phyloP scores from a whole-genome alignment of 2,329 filamentous ascomycete genomes.

The Incumbomyces delicatus region DNA sequence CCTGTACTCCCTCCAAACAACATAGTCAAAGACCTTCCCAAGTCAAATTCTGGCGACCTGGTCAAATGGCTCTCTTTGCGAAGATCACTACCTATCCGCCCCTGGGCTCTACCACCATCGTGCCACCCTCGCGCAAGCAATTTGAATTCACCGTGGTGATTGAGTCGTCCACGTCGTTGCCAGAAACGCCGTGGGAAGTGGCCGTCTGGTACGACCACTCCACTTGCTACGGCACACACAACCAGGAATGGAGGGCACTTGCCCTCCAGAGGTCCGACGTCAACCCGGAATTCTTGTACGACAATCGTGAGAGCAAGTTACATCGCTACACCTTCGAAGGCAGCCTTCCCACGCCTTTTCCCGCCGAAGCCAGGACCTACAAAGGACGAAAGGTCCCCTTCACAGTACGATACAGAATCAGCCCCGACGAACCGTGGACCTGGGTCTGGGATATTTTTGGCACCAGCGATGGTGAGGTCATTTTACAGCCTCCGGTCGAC shows the following conservation, averaged over 20 bases:
- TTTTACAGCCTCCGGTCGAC: slow-evolving; percentile 25
- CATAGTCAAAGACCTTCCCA: slow-evolving; percentile 21
- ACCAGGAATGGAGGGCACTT: slow-evolving; percentile 44
- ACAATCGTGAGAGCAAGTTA: slow-evolving; percentile 19
- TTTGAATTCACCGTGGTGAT: slow-evolving; percentile 60
- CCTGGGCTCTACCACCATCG: slow-evolving; percentile 61
- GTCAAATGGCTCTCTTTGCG: slow-evolving; percentile 42
- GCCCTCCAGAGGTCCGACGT: slow-evolving; percentile 38
- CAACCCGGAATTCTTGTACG: slow-evolving; percentile 21
- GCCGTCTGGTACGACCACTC: slow-evolving; percentile 63
- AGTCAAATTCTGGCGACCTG: slow-evolving; percentile 27
- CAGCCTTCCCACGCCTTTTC: slow-evolving; percentile 17
- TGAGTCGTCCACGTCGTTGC: slow-evolving; percentile 49
- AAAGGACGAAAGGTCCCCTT: slow-evolving; percentile 26
- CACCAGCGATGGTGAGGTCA: slow-evolving; percentile 32
- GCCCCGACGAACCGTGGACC: slow-evolving; percentile 30
- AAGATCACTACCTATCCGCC: slow-evolving; percentile 58
- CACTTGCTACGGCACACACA: slow-evolving; percentile 30
- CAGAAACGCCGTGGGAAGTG: slow-evolving; percentile 57
- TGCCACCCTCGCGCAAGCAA: slow-evolving; percentile 35
- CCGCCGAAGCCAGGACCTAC: slow-evolving; percentile 13
- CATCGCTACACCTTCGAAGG: slow-evolving; percentile 27
- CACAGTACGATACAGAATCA: slow-evolving; percentile 35
- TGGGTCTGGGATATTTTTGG: slow-evolving; percentile 35
- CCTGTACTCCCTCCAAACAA: neutral